phyloP scores from a whole-genome alignment of 805 yeast genomes.

The Kregervanrija pseudodelftensis region DNA sequence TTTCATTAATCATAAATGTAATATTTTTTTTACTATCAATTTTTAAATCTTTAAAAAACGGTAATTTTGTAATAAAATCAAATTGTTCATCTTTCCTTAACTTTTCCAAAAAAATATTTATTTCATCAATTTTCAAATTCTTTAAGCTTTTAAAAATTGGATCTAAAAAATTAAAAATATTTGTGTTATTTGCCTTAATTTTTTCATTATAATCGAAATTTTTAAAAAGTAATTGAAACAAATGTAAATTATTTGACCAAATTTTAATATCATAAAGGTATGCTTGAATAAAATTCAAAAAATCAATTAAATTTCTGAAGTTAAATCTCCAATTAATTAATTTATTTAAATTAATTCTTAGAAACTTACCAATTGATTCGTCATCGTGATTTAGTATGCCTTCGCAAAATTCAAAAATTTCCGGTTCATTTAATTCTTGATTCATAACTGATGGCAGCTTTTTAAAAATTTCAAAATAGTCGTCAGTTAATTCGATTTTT shows the following conservation, averaged over 20 bases:
- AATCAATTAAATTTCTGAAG: conserved; percentile 22
- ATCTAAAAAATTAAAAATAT: conserved; percentile 14
- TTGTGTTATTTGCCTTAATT: conserved; percentile 7
- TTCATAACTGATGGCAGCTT: conserved; percentile 23
- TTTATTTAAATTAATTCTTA: conserved; percentile 20
- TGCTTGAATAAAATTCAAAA: conserved; percentile 22
- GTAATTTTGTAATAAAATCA: conserved; percentile 11
- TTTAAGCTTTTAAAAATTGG: conserved; percentile 17
- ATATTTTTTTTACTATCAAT: conserved; percentile 6
- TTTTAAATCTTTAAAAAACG: conserved; percentile 5
- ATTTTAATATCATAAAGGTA: conserved; percentile 16
- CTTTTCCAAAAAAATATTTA: conserved; percentile 16
- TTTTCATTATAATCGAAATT: conserved; percentile 9
- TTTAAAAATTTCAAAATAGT: conserved; percentile 22
- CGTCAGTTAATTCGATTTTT: conserved; percentile 15
- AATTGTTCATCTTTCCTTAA: conserved; percentile 20
- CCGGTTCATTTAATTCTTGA: conserved; percentile 9
- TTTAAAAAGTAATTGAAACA: conserved; percentile 21
- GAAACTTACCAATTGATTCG: conserved; percentile 15
- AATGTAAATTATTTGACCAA: conserved; percentile 25
- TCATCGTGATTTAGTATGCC: conserved; percentile 17
- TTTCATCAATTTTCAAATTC: conserved; percentile 4
- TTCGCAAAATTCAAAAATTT: conserved; percentile 12
- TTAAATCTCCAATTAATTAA: conserved; percentile 26
- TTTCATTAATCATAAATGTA: conserved; percentile 8